These are phyloP conservation scores for Didymella sp. DNA, from an alignment of 2,329 filamentous ascomycete species.

Conservation along the genomic window DNA sequence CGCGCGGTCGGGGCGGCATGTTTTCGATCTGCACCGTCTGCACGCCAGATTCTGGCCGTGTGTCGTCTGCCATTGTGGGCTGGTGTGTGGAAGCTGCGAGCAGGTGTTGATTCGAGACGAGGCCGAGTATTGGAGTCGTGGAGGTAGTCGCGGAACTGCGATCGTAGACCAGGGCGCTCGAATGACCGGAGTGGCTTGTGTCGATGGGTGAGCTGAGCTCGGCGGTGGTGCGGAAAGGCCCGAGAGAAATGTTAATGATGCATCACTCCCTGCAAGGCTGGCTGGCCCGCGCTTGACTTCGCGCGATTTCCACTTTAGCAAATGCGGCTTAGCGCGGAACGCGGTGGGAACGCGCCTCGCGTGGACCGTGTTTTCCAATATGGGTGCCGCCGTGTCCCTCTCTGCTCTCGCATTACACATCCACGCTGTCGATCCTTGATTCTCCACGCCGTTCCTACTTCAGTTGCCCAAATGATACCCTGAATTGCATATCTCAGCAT, in stretches of 20 bases:
- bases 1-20: slow-evolving; percentile 28
- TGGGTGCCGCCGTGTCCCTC: slow-evolving; percentile 26
- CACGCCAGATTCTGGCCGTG: slow-evolving; percentile 42
- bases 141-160: background rate
- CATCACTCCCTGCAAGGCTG: slow-evolving; percentile 6
- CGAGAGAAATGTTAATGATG: slow-evolving; percentile 39
- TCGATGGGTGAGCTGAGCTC: slow-evolving; percentile 4
- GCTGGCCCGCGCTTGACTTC: background rate
- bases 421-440: slow-evolving; percentile 23
- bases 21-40: slow-evolving; percentile 21
- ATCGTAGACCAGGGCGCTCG: background rate
- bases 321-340: slow-evolving; percentile 23
- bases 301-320: slow-evolving; percentile 37
- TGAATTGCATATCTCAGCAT: slow-evolving; percentile 31
- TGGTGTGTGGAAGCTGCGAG: too few species aligned
- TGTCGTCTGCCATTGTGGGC: slow-evolving; percentile 57
- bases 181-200: too few species aligned
- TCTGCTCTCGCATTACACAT: slow-evolving; percentile 20
- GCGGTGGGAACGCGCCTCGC: slow-evolving; percentile 23
- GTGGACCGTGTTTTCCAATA: slow-evolving; percentile 28
- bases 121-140: background rate
- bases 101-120: background rate
- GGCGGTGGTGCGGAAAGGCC: slow-evolving; percentile 28
- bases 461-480: slow-evolving; percentile 43
- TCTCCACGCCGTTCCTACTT: slow-evolving; percentile 25